phyloP scores from a whole-genome alignment of 345 rosid genomes.

The Melaleuca alternifolia region DNA sequence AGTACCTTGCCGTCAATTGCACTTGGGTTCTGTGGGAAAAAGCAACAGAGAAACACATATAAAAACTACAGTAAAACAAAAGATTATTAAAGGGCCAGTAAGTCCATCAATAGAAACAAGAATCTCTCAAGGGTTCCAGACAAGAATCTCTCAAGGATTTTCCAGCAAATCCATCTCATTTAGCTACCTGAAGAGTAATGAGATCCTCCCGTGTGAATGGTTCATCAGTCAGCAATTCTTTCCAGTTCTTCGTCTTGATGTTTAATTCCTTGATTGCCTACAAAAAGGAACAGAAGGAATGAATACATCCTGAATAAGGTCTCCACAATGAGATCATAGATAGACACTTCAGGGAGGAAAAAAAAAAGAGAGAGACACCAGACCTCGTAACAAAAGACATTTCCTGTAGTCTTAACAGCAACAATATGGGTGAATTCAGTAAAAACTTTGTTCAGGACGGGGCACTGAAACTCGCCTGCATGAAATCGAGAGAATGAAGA shows the following conservation, averaged over 20 bases:
- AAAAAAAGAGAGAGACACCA: background rate
- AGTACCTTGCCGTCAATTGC: slow-evolving; percentile 55
- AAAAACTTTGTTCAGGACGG: slow-evolving; percentile 86
- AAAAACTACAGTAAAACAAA: background rate
- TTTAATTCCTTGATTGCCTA: slow-evolving; percentile 89
- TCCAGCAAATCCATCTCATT: background rate
- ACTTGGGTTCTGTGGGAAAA: slow-evolving; percentile 62
- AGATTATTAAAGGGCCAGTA: background rate
- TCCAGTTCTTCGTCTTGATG: slow-evolving; percentile 91
- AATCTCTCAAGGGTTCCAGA: background rate
- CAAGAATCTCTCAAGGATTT: background rate
- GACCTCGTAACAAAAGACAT: slow-evolving; percentile 89
- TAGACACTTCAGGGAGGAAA: background rate
- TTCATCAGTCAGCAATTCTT: slow-evolving; percentile 82
- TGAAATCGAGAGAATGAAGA: background rate
- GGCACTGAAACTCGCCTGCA: slow-evolving; percentile 83
- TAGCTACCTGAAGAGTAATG: slow-evolving; percentile 66
- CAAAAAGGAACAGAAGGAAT: background rate
- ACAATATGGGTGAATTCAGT: slow-evolving; percentile 87
- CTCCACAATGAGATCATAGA: background rate
- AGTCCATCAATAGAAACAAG: background rate
- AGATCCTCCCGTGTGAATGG: slow-evolving; percentile 74
- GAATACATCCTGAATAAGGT: background rate
- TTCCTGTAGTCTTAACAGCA: slow-evolving; percentile 86
- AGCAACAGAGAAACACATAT: background rate